These are phyloP conservation scores for Gentiana dahurica DNA, from an alignment of 257 asterid species.

Conservation along the genomic window DNA sequence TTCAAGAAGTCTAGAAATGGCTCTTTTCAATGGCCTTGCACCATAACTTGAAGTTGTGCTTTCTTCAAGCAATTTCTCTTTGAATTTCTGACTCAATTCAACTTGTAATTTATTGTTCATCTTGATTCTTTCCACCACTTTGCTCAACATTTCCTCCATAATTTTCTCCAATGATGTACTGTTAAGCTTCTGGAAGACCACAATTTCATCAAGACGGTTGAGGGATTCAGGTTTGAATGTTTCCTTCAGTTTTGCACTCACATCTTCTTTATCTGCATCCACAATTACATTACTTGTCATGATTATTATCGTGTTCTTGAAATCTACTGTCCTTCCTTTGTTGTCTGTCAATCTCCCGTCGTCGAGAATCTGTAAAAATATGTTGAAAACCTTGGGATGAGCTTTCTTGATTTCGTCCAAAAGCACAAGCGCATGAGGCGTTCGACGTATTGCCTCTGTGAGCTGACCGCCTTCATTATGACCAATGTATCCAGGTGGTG, in stretches of 20 bases:
- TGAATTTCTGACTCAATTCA: slow-evolving; percentile 52
- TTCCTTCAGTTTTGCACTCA: slow-evolving; percentile 52
- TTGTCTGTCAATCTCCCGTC: slow-evolving; percentile 85
- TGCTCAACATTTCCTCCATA: slow-evolving; percentile 61
- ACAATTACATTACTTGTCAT: slow-evolving; percentile 44
- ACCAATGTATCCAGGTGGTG: slow-evolving; percentile 88
- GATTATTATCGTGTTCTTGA: slow-evolving; percentile 58
- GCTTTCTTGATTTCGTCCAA: slow-evolving; percentile 87
- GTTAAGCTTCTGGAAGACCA: slow-evolving; percentile 67
- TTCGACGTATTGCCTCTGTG: slow-evolving; percentile 69
- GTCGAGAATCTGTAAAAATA: slow-evolving; percentile 82
- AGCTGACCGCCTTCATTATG: slow-evolving; percentile 76
- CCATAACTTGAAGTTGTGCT: slow-evolving; percentile 46
- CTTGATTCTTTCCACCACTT: slow-evolving; percentile 54
- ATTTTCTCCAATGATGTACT: slow-evolving; percentile 66
- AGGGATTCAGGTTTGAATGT: slow-evolving; percentile 72
- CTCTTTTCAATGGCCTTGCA: slow-evolving; percentile 75
- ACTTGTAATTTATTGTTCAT: slow-evolving; percentile 40
- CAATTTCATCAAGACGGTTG: slow-evolving; percentile 74
- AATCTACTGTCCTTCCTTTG: slow-evolving; percentile 72
- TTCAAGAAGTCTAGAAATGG: slow-evolving; percentile 72
- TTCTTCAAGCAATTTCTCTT: slow-evolving; percentile 59
- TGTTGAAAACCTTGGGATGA: slow-evolving; percentile 67
- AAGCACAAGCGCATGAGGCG: slow-evolving; percentile 66
- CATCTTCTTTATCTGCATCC: slow-evolving; percentile 53